Evolutionary conservation across 2,329 filamentous ascomycete species (phyloP).

Genomic region (Fusarium torreyae): DNA sequence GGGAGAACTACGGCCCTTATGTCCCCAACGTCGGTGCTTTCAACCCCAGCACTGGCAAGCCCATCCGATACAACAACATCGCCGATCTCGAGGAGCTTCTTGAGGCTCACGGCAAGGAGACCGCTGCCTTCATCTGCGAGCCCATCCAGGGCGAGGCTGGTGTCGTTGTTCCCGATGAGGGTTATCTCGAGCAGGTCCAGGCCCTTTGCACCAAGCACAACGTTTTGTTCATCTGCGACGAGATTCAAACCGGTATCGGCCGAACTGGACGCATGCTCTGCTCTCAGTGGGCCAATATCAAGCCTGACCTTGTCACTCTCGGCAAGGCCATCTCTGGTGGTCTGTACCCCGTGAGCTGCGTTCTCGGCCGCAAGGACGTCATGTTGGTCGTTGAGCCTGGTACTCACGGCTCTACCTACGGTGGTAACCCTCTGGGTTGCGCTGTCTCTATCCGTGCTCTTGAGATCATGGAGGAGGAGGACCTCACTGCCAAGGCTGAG

Average conservation of each 20-base stretch:
- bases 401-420: slow-evolving; percentile 98
- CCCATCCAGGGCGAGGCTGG: slow-evolving; percentile 86
- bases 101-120: slow-evolving; percentile 40
- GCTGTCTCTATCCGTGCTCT: slow-evolving; percentile 96
- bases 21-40: slow-evolving; percentile 87
- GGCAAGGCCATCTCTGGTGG: slow-evolving; percentile 98
- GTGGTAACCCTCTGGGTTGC: slow-evolving; percentile 95
- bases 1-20: slow-evolving; percentile 97
- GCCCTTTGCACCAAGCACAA: slow-evolving; percentile 95
- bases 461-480: slow-evolving; percentile 93
- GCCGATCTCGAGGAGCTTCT: slow-evolving; percentile 43
- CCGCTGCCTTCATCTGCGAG: slow-evolving; percentile 43
- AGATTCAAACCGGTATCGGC: slow-evolving; percentile 98
- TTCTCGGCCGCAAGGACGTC: slow-evolving; percentile 88
- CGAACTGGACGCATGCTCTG: slow-evolving; percentile 95
- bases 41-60: slow-evolving; percentile 40
- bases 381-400: slow-evolving; percentile 98
- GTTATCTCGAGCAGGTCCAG: slow-evolving; percentile 83
- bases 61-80: slow-evolving; percentile 44
- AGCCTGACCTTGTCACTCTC: slow-evolving; percentile 93
- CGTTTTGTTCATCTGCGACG: slow-evolving; percentile 95
- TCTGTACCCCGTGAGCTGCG: slow-evolving; percentile 98
- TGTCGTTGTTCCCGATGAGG: slow-evolving; percentile 88
- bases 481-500: slow-evolving; percentile 87
- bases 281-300: slow-evolving; percentile 94